Evolutionary conservation across 805 yeast species (phyloP).

Genomic region (Saturnispora quitensis): DNA sequence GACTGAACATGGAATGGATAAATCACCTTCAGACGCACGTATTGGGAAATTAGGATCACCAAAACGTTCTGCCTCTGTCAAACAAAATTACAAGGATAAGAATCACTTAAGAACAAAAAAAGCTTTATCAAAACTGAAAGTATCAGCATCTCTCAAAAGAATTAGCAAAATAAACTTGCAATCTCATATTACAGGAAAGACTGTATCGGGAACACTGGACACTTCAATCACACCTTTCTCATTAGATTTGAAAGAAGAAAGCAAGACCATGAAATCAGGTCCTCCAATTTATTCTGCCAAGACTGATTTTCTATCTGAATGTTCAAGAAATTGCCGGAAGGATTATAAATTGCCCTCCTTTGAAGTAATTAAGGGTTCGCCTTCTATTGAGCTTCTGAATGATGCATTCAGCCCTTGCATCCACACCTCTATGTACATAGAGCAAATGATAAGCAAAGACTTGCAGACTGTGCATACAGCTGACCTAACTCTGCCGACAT

Average conservation of each 20-base stretch:
- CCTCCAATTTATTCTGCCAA: background rate
- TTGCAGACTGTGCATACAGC: background rate
- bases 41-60: background rate
- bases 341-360: background rate
- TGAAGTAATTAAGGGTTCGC: background rate
- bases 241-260: background rate
- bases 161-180: background rate
- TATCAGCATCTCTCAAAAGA: background rate
- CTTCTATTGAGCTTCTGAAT: background rate
- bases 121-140: background rate
- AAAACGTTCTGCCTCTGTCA: background rate
- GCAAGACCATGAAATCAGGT: background rate
- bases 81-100: background rate
- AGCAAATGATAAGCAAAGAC: background rate
- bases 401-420: background rate
- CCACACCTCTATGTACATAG: slow-evolving; percentile 1
- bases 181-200: background rate
- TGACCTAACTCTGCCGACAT: background rate
- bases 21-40: background rate
- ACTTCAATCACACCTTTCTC: too few relatives aligned
- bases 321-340: background rate
- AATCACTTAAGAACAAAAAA: too few relatives aligned
- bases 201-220: background rate
- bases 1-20: background rate
- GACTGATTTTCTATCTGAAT: background rate